Evolutionary conservation across 2,329 filamentous ascomycete species (phyloP), one percentile per base, ranked within the genome.

Genomic region (Paraphoma sp.): DNA sequence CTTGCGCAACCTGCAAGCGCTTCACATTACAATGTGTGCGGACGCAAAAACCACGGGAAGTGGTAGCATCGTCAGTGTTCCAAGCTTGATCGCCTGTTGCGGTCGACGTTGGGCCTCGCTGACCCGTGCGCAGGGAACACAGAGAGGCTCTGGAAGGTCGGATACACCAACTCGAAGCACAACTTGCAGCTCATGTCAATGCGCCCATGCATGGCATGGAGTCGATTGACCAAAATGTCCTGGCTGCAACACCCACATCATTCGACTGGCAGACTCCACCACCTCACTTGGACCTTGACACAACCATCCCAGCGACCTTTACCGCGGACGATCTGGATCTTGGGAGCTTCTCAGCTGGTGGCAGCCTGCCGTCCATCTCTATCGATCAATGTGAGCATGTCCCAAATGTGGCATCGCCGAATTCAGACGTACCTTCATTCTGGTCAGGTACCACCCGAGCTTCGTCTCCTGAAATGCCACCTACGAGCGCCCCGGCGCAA

Each of bases 201-300:
- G 67, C 71, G 8, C 74, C 73, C 17, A 74, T 75, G 68, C 70
- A 74, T 40, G 73, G 72, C 9, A 72, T 76, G 73, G 73, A 75
- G 51, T 67, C 67, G 4, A 70, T 73, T 45, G 65, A 73, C 51
- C 57, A 67, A 38, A 67, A 60, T 48, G 54, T 73, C 36, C 60
- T 71, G 57, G 65, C 62, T n/a, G 54, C 61, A n/a, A 62, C 67
- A 12, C 53, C 71, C 12, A 60, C 72, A 36, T 62, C 63, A 23
- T 70, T 74, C 46, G 67, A 70, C 45, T 73, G 73, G 73, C 67
- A 69, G 56, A 69, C 63, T 29, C 65, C 69, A 12, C 57, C 67
- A 18, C 62, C 65, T 28, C 60, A 62, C 14, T 54, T 72, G 43
- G 60, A 70, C 18, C 48, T 73, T 12, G 70, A 75, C 41, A 68